Evolutionary conservation across 768 basidiomycete genomes (phyloP), one percentile per base, ranked within the genome.

Genomic region (Rhizopogon vinicolor): DNA sequence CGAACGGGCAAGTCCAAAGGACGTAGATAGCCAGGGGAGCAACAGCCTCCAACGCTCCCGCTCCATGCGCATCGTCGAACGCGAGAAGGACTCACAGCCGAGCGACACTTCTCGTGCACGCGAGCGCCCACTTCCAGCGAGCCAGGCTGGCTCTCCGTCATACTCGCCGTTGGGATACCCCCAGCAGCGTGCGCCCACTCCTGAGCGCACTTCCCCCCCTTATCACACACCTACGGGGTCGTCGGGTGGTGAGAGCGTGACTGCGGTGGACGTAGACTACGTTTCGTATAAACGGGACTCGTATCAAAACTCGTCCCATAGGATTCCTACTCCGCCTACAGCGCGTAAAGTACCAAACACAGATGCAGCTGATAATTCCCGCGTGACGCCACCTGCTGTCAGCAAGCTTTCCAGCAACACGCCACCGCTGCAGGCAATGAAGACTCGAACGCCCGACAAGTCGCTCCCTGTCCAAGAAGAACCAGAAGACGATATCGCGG

Each of bases 381-480:
- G 70, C 37, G 58, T 59, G 5, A 72, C 75, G 0, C 75, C 76
- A 19, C 74, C 75, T 31, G 67, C 68, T 0, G 61, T 56, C 41
- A 65, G 69, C 64, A 69, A 74, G 58, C 67, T 76, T 55, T 70
- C 75, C 28, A 80, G 73, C 42, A 81, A 83, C 60, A 82, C 84
- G 0, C 80, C 84, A 0, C 83, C 85, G 16, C 58, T 78, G 52
- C 84, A 83, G 62, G 66, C 75, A 9, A 74, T 79, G 61, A 67
- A 65, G 65, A 74, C 78, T 5, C 82, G 85, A 19, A 82, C 83
- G 19, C 83, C 88, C 1, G 87, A 89, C 66, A 77, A 86, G 35
- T 87, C 87, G 14, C 75, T 91, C 25, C 88, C 88, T 18, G 79
- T 89, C 3, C 88, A 91, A 66, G 88, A 90, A 65, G 87, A 89